Conservation (phyloP, 495 filamentous ascomycete genomes). For the Aspergillus hancockii region DNA sequence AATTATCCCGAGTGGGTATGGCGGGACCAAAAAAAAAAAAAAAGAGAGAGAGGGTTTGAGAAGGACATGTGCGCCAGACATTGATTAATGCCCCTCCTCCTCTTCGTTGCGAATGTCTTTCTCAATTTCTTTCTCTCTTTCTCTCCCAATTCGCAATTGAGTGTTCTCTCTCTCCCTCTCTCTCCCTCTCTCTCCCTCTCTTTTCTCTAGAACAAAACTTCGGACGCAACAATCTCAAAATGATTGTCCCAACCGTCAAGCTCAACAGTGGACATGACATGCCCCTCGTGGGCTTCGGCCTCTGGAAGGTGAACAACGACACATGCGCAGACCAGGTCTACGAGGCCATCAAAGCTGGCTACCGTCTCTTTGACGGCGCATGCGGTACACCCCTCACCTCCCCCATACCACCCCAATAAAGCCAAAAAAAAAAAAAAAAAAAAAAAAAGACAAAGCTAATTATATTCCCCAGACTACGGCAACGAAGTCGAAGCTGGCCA, state of each 20-base stretch:
- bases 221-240: neutral
- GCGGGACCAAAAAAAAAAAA: neutral
- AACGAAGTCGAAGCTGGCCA: slow-evolving; percentile 84
- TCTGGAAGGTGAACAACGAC: slow-evolving; percentile 86
- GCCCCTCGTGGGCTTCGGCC: slow-evolving; percentile 79
- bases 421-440: slow-evolving; percentile 25
- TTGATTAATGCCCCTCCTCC: neutral
- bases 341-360: slow-evolving; percentile 85
- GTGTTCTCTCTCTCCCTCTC: neutral
- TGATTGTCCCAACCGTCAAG: slow-evolving; percentile 56
- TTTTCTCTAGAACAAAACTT: neutral
- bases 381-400: slow-evolving; percentile 59
- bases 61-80: neutral
- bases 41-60: neutral
- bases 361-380: slow-evolving; percentile 84
- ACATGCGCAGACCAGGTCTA: slow-evolving; percentile 80
- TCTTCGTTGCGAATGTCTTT: neutral
- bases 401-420: no score
- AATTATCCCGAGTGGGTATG: neutral
- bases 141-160: neutral
- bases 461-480: slow-evolving; percentile 66
- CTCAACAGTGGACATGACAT: slow-evolving; percentile 80
- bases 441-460: slow-evolving; percentile 13
- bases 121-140: neutral
- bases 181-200: neutral